These are phyloP conservation scores for Coemansia sp. DNA, from an alignment of 192 early-diverging fungal species.

Conservation along the genomic window DNA sequence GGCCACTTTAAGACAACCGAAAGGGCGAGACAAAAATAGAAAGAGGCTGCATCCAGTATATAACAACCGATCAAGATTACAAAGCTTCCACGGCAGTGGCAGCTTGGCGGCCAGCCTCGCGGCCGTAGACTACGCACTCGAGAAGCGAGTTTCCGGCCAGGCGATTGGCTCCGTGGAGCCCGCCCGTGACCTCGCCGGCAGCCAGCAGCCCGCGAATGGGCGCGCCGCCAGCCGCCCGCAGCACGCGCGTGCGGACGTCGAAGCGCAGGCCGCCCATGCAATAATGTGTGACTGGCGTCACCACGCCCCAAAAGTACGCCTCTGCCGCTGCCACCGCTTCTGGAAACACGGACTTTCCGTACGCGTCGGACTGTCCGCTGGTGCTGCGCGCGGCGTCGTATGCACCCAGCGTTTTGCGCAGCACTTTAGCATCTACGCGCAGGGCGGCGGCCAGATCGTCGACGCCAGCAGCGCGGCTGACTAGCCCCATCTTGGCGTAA, in stretches of 20 bases:
- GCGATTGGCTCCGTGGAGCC: conserved; percentile 95
- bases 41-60: background rate
- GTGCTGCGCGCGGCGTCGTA: conserved; percentile 62
- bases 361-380: conserved; percentile 58
- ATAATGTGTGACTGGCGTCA: conserved; percentile 83
- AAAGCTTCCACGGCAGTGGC: conserved; percentile 9
- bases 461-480: conserved; percentile 19
- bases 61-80: background rate
- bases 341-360: conserved; percentile 71
- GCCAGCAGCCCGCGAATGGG: conserved; percentile 83
- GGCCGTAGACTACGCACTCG: conserved; percentile 94
- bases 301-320: conserved; percentile 66
- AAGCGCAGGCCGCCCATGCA: conserved; percentile 72
- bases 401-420: conserved; percentile 37
- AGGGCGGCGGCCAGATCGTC: conserved; percentile 21
- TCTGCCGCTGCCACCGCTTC: conserved; percentile 38
- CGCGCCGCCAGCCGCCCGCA: conserved; percentile 45
- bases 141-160: conserved; percentile 91
- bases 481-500: conserved; percentile 47
- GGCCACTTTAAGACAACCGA: background rate
- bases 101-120: conserved; percentile 73
- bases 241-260: conserved; percentile 26
- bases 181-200: conserved; percentile 92
- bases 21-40: background rate
- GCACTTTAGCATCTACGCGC: conserved; percentile 50